Evolutionary conservation across 1,284 basidiomycete genomes (phyloP).

Genomic region (Rhodotorula sp.): DNA sequence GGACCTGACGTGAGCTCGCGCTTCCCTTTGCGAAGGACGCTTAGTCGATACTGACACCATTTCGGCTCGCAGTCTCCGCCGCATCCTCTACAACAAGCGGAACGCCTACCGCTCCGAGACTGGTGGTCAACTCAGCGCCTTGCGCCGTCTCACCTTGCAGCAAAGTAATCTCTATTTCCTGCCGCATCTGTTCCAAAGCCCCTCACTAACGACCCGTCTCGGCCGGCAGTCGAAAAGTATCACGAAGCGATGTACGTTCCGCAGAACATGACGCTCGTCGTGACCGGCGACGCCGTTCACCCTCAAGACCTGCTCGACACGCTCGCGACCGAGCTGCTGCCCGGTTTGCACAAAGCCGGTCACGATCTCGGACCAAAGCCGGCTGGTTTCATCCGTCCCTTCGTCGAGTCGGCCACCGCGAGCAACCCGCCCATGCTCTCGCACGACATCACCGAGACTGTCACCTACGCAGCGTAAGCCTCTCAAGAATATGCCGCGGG

Average conservation of each 20-base stretch:
- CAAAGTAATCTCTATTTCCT: slow-evolving; percentile 64
- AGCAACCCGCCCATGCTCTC: slow-evolving; percentile 23
- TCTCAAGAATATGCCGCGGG: background rate
- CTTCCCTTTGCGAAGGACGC: slow-evolving; percentile 48
- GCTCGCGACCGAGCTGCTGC: slow-evolving; percentile 76
- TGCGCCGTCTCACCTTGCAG: slow-evolving; percentile 80
- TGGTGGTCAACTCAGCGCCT: slow-evolving; percentile 88
- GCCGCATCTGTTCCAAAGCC: too few species aligned
- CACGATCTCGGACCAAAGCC: slow-evolving; percentile 65
- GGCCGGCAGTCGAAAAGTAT: slow-evolving; percentile 72
- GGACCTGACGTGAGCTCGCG: slow-evolving; percentile 81
- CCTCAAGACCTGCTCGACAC: slow-evolving; percentile 60
- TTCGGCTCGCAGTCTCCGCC: slow-evolving; percentile 62
- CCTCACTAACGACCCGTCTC: too few species aligned
- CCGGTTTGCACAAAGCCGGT: slow-evolving; percentile 68
- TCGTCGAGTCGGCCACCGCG: slow-evolving; percentile 68
- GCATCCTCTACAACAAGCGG: slow-evolving; percentile 70
- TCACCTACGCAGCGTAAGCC: slow-evolving; percentile 80
- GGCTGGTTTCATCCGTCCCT: slow-evolving; percentile 86
- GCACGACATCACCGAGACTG: slow-evolving; percentile 56
- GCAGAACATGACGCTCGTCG: slow-evolving; percentile 82
- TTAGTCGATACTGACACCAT: slow-evolving; percentile 18
- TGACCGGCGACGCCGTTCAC: slow-evolving; percentile 54
- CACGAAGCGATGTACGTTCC: slow-evolving; percentile 90
- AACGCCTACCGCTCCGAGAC: slow-evolving; percentile 96